phyloP scores from a whole-genome alignment of 352 stramenopile genomes.

The Peronospora destructor region DNA sequence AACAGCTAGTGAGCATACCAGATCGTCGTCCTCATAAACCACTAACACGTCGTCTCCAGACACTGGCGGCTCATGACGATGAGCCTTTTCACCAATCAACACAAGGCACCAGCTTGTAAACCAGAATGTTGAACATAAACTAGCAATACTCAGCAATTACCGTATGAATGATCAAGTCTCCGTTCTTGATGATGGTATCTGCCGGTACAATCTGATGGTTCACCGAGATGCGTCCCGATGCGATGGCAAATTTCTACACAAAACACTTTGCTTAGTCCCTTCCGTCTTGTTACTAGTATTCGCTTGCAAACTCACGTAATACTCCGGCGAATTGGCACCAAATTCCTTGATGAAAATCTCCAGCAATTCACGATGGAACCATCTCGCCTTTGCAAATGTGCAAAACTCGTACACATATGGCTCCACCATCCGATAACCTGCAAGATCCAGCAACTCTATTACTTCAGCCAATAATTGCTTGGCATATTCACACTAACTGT shows the following conservation, averaged over 20 bases:
- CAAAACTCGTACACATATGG: slow-evolving; percentile 95
- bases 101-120: not conserved
- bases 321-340: slow-evolving; percentile 76
- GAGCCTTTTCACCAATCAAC: slow-evolving; percentile 43
- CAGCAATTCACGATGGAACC: slow-evolving; percentile 87
- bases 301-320: slow-evolving; percentile 48
- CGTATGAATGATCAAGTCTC: slow-evolving; percentile 91
- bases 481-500: not conserved
- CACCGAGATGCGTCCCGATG: slow-evolving; percentile 90
- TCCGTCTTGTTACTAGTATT: not conserved
- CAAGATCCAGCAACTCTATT: slow-evolving; percentile 8
- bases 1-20: slow-evolving; percentile 33
- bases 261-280: slow-evolving; percentile 2
- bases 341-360: slow-evolving; percentile 89
- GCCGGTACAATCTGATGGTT: slow-evolving; percentile 77
- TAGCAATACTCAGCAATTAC: slow-evolving; percentile 18
- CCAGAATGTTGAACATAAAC: not conserved
- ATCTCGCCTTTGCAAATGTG: slow-evolving; percentile 93
- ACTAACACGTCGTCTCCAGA: slow-evolving; percentile 71
- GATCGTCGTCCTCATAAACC: slow-evolving; percentile 64
- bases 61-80: slow-evolving; percentile 95
- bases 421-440: slow-evolving; percentile 80
- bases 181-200: slow-evolving; percentile 85
- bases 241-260: slow-evolving; percentile 85
- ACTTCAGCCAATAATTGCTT: slow-evolving; percentile 7